These are phyloP conservation scores for Baorangia bicolor DNA, from an alignment of 768 basidiomycete genomes.

Conservation along the genomic window DNA sequence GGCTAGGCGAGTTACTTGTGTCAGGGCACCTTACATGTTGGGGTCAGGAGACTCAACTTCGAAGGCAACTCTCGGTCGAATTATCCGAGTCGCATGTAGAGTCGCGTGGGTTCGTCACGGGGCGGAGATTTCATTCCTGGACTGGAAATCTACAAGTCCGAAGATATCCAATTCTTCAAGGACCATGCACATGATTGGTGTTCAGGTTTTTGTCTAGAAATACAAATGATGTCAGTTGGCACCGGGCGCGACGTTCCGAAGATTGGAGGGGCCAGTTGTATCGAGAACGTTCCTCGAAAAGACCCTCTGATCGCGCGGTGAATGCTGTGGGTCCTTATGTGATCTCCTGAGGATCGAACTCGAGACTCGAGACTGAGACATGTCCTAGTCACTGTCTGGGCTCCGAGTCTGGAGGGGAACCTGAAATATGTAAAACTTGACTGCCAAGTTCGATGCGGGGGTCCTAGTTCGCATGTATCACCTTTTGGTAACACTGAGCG, in stretches of 20 bases:
- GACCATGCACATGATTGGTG: neutral
- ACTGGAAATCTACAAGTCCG: neutral
- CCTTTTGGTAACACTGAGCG: neutral
- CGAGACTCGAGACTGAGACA: no score
- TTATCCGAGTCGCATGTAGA: neutral
- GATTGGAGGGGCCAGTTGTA: neutral
- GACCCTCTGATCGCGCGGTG: no score
- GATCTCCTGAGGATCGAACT: neutral
- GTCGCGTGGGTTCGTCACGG: neutral
- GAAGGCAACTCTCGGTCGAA: neutral
- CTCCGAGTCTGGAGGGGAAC: no score
- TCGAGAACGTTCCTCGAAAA: neutral
- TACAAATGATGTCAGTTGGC: neutral
- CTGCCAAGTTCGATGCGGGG: no score
- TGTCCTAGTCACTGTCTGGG: no score
- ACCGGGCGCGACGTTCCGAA: no score
- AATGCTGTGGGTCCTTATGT: neutral
- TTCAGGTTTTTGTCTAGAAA: neutral
- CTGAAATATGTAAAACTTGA: neutral
- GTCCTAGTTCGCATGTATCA: neutral
- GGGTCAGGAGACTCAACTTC: neutral
- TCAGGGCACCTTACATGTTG: constrained; percentile 3
- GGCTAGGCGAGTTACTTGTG: neutral
- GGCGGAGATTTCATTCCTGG: neutral
- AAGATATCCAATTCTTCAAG: neutral